These are phyloP conservation scores for Backusella tarrabulga DNA, from an alignment of 192 early-diverging fungal genomes.

Conservation along the genomic window DNA sequence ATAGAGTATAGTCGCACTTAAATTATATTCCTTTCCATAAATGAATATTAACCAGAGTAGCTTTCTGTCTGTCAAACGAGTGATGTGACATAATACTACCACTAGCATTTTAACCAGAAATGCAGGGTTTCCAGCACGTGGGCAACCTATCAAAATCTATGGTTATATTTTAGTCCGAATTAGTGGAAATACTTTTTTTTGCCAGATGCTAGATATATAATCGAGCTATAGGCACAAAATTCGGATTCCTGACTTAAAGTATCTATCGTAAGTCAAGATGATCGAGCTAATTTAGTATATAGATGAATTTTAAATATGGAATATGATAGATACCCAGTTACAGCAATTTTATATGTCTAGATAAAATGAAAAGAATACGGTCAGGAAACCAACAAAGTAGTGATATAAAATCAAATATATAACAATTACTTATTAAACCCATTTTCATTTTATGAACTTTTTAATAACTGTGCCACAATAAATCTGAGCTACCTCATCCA, in stretches of 20 bases:
- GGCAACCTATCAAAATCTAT: not conserved
- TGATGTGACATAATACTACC: not conserved
- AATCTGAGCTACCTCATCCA: too few relatives aligned
- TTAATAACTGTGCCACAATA: too few relatives aligned
- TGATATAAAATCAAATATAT: too few relatives aligned
- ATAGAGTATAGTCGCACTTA: not conserved
- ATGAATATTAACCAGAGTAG: not conserved
- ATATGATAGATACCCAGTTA: not conserved
- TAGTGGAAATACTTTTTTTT: not conserved
- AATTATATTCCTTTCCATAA: not conserved
- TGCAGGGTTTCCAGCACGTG: not conserved
- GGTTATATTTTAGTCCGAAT: not conserved
- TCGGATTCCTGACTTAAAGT: not conserved
- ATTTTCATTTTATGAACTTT: too few relatives aligned
- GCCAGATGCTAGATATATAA: not conserved
- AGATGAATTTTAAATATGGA: not conserved
- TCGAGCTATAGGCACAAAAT: not conserved
- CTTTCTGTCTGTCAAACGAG: not conserved
- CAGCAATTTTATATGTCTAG: not conserved
- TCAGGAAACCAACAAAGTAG: too few relatives aligned
- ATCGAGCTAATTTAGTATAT: not conserved
- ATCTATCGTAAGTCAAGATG: not conserved
- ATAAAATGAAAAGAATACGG: too few relatives aligned
- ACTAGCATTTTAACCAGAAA: not conserved
- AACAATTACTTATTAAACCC: too few relatives aligned